phyloP scores from a whole-genome alignment of 495 filamentous ascomycete genomes.

The Penicillium manginii region DNA sequence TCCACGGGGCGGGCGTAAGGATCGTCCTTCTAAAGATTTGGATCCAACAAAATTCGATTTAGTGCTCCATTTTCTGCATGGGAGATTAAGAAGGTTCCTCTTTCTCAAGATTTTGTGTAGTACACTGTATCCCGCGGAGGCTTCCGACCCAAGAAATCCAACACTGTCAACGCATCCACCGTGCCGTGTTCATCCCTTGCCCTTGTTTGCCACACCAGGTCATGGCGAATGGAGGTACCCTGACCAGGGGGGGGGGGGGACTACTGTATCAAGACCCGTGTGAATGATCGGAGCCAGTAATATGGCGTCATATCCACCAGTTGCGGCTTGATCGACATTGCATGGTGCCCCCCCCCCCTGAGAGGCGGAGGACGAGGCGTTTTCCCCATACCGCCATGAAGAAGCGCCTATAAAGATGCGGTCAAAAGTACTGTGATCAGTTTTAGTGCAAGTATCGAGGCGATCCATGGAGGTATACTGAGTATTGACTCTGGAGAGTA shows the following conservation, averaged over 20 bases:
- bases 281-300: constrained; percentile 18
- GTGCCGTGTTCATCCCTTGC: constrained; percentile 2
- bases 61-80: neutral
- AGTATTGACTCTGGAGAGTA: constrained; percentile 2
- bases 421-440: constrained; percentile 2
- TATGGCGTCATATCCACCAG: constrained; percentile 29
- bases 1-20: neutral
- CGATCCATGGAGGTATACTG: constrained; percentile 12
- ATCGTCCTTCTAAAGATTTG: constrained; percentile 1
- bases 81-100: neutral
- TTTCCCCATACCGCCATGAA: constrained; percentile 15
- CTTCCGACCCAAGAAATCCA: neutral
- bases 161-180: neutral
- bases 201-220: neutral
- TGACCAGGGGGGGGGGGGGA: neutral
- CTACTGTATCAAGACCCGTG: neutral
- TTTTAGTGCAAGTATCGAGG: constrained; percentile 2
- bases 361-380: constrained; percentile 17
- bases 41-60: neutral
- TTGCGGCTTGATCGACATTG: constrained; percentile 46
- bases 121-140: neutral
- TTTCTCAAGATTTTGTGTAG: neutral
- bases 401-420: constrained; percentile 15
- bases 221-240: neutral
- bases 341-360: constrained; percentile 35